Conservation (phyloP, 225 moss, liverwort and hornwort species). For the Climacium dendroides region DNA sequence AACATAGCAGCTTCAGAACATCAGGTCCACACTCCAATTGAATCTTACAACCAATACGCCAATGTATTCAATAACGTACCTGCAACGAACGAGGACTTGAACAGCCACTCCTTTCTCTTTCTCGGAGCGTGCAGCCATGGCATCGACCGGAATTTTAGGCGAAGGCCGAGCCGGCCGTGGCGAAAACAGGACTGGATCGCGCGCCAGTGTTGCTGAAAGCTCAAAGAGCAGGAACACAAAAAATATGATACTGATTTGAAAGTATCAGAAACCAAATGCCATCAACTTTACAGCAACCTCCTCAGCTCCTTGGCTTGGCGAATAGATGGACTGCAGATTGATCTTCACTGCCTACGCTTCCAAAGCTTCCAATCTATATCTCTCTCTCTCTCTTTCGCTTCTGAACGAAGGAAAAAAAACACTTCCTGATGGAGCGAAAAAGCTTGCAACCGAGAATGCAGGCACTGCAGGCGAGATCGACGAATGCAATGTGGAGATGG, state of each 20-base stretch:
- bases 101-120: constrained; percentile 92
- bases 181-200: constrained; percentile 10
- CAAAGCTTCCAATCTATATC: not conserved
- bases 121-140: constrained; percentile 43
- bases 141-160: constrained; percentile 1
- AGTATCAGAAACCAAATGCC: not conserved
- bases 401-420: not conserved
- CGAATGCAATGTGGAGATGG: not conserved
- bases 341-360: not conserved
- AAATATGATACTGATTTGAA: not conserved
- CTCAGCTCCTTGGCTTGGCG: too few species aligned
- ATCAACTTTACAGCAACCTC: not conserved
- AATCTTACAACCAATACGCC: too few species aligned
- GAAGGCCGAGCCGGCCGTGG: not conserved
- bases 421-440: too few species aligned
- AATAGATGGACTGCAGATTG: not conserved
- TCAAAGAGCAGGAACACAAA: not conserved
- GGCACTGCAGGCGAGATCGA: not conserved
- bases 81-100: constrained; percentile 45
- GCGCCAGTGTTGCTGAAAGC: constrained; percentile 4
- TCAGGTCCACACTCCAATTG: not conserved
- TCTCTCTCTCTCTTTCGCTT: not conserved
- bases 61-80: not conserved
- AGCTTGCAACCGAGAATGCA: not conserved
- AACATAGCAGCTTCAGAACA: not conserved